Base-by-base conservation (phyloP, 106 monocot species). In the Platanthera guangdongensis region DNA sequence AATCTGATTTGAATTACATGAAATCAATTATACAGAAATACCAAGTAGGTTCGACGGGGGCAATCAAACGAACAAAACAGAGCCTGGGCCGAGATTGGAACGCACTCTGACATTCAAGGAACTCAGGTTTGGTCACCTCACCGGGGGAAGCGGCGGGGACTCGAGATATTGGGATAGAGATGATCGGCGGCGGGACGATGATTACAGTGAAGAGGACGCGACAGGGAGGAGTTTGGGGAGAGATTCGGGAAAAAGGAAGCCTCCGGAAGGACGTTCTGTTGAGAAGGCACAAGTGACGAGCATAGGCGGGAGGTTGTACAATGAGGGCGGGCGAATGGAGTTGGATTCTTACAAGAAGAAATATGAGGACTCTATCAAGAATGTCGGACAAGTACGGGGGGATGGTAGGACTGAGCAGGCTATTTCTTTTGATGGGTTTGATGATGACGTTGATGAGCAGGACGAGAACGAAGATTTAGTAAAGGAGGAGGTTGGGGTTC, bases 381-480 rank as follows among this genome's bases (percentile, higher is more conserved):
- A 32, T n/a, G 47, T 15, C 5, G 50, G 8, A 39, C 12, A 39
- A 2, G 4, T 25, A 13, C 22, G 49, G 22, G 73, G 32, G 8
- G 51, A 65, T 25, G 52, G n/a, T 19, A 59, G 21, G 16, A 55
- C 47, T 32, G 74, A 51, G 50, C 68, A 79, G 51, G 64, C 71
- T 46, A 53, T 75, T 79, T 45, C 78, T 32, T 79, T 69, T 72
- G 88, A 85, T 46, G 85, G 85, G 19, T 78, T 83, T 57, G 85
- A 88, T 54, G 88, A 88, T 79, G 83, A 78, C 18, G 77, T 85
- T 48, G 85, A 88, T 73, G 52, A 59, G 45, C 78, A 81, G 68
- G 85, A 85, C 21, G 80, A 82, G 2, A 59, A 51, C 7, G 69
- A 75, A 10, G 77, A 81, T 22, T 49, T 13, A 21, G 54, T 52